phyloP scores from a whole-genome alignment of 2,329 filamentous ascomycete genomes.

The Emergomyces africanus region DNA sequence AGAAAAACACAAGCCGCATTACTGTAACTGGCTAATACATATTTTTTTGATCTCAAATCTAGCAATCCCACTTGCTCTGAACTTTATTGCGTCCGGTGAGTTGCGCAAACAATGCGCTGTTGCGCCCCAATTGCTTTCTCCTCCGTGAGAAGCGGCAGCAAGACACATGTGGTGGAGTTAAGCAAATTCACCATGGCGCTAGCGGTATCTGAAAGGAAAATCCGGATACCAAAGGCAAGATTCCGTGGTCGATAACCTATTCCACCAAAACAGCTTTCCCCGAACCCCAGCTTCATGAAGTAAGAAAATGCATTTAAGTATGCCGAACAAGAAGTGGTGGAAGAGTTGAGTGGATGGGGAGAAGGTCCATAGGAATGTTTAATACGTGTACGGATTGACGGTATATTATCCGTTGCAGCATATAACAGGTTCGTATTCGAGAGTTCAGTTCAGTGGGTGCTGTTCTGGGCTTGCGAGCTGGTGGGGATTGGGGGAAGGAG shows the following conservation, averaged over 20 bases:
- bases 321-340: not conserved
- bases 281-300: not conserved
- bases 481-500: not conserved
- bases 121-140: constrained; percentile 17
- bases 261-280: not conserved
- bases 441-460: constrained; percentile 13
- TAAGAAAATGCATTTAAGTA: not conserved
- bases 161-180: not conserved
- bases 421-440: constrained; percentile 15
- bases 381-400: not conserved
- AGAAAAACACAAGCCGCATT: not conserved
- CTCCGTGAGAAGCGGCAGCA: constrained; percentile 47
- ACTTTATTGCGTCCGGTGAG: constrained; percentile 90
- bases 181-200: not conserved
- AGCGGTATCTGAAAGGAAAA: not conserved
- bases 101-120: constrained; percentile 31
- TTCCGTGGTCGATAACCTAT: not conserved
- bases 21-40: not conserved
- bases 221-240: not conserved
- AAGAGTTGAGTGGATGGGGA: not conserved
- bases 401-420: constrained; percentile 8
- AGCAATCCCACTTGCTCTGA: constrained; percentile 72
- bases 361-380: not conserved
- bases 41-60: constrained; percentile 13
- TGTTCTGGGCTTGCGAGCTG: constrained; percentile 4